phyloP scores from a whole-genome alignment of 768 basidiomycete genomes.

The Xerocomellus amylosporus region DNA sequence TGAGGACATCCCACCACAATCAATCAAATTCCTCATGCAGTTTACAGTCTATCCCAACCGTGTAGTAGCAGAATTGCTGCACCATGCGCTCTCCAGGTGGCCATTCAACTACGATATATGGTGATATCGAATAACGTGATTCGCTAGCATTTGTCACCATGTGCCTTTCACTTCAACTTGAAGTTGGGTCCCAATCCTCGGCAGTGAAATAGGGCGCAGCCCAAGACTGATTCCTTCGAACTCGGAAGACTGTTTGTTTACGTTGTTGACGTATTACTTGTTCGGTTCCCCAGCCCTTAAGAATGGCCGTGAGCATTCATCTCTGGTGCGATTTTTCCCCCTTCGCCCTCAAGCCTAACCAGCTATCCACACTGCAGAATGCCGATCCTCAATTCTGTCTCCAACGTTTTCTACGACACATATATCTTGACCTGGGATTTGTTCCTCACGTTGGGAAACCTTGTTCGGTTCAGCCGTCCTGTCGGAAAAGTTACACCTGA shows the following conservation, averaged over 20 bases:
- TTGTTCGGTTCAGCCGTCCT: slow-evolving; percentile 27
- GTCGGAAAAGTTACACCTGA: slow-evolving; percentile 52
- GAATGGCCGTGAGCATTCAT: not conserved
- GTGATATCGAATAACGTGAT: too few species aligned
- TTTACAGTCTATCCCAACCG: too few species aligned
- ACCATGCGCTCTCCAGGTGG: too few species aligned
- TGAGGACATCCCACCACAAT: too few species aligned
- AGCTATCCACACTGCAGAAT: not conserved
- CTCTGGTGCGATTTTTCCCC: not conserved
- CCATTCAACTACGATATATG: too few species aligned
- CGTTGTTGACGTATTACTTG: not conserved
- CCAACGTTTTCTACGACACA: slow-evolving; percentile 3
- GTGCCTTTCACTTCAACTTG: not conserved
- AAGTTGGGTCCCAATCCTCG: too few species aligned
- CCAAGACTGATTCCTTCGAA: not conserved
- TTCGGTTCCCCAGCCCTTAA: slow-evolving; percentile 2
- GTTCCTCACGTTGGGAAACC: slow-evolving; percentile 13
- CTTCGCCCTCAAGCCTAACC: too few species aligned
- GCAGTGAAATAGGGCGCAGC: not conserved
- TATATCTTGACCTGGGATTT: slow-evolving; percentile 11
- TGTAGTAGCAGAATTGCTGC: too few species aligned
- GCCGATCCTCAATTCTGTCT: slow-evolving; percentile 6
- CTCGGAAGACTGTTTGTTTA: not conserved
- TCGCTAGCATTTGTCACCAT: not conserved
- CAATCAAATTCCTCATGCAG: too few species aligned